phyloP scores from a whole-genome alignment of 2,329 filamentous ascomycete species.

The Diaporthe destruens region DNA sequence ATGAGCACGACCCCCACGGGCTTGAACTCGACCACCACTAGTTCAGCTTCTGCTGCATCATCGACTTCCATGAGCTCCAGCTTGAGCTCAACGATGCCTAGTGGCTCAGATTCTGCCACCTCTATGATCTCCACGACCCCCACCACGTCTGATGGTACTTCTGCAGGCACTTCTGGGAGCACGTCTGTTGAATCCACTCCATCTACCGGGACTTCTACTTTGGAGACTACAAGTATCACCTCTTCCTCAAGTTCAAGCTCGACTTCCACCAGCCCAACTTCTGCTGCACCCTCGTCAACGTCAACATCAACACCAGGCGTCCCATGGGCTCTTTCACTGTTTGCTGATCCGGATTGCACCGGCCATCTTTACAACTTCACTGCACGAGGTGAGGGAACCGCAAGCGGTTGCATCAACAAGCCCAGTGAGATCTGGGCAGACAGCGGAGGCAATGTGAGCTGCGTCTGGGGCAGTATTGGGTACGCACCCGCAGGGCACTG shows the following conservation, averaged over 20 bases:
- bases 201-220: no score
- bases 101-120: neutral
- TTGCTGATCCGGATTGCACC: neutral
- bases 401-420: neutral
- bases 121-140: neutral
- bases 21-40: neutral
- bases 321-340: neutral
- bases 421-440: neutral
- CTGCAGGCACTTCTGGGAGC: no score
- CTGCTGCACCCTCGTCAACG: neutral
- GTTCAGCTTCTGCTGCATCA: neutral
- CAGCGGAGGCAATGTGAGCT: neutral
- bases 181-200: no score
- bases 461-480: neutral
- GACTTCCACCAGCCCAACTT: neutral
- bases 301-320: neutral
- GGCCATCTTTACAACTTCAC: conserved; percentile 7
- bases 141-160: neutral
- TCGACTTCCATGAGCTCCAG: no score
- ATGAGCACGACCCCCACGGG: neutral
- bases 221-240: no score
- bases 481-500: neutral
- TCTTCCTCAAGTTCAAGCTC: no score
- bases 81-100: no score
- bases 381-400: neutral